These are phyloP conservation scores for Ceratocystis variospora DNA, from an alignment of 2,329 filamentous ascomycete species.

Conservation along the genomic window DNA sequence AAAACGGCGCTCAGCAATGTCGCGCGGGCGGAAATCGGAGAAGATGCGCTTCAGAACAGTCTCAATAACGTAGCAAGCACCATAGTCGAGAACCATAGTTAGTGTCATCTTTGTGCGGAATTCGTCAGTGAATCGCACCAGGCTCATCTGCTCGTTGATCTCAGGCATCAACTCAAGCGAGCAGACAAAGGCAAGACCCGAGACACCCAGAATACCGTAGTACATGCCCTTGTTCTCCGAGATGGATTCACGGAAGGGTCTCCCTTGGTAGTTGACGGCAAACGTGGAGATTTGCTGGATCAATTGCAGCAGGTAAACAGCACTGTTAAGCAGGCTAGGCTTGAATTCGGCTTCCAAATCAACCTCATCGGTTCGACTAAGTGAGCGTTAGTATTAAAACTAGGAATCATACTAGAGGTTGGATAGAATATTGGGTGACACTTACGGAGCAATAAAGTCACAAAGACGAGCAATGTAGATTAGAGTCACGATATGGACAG, in stretches of 20 bases:
- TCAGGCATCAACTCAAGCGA: conserved; percentile 92
- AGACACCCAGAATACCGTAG: conserved; percentile 84
- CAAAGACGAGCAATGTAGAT: conserved; percentile 90
- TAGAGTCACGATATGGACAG: conserved; percentile 82
- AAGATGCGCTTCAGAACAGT: conserved; percentile 72
- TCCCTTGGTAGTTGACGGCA: conserved; percentile 97
- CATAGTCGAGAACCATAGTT: conserved; percentile 80
- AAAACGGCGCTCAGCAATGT: conserved; percentile 73
- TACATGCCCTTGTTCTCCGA: conserved; percentile 97
- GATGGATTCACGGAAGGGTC: conserved; percentile 91
- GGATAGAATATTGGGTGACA: conserved; percentile 22
- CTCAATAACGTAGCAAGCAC: conserved; percentile 76
- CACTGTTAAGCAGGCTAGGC: conserved; percentile 87
- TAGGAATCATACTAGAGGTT: no score
- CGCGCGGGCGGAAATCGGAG: conserved; percentile 82
- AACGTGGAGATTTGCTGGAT: conserved; percentile 99
- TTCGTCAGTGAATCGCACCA: conserved; percentile 76
- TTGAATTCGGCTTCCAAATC: conserved; percentile 92
- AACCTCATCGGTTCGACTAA: conserved; percentile 43
- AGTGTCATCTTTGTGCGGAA: conserved; percentile 79
- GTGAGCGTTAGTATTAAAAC: conserved; percentile 23
- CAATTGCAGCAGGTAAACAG: conserved; percentile 90
- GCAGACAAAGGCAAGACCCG: conserved; percentile 81
- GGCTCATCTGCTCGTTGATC: conserved; percentile 81
- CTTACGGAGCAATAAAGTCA: conserved; percentile 71